Conservation (phyloP, 257 asterid species). For the Coffea canephora region DNA sequence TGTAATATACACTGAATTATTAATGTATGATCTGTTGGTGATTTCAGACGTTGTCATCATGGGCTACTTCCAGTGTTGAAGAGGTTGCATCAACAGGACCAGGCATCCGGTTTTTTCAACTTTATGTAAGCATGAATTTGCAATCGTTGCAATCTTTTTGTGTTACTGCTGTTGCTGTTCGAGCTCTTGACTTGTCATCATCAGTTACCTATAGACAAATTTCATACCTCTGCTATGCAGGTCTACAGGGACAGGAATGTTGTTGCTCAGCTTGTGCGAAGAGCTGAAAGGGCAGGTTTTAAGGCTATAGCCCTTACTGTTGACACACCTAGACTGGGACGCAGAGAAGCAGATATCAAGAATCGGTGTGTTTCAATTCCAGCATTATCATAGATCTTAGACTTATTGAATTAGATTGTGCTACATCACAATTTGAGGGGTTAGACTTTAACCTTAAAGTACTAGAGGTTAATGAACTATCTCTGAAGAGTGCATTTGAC, state of each 20-base stretch:
- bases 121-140: conserved; percentile 34
- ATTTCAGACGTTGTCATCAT: conserved; percentile 70
- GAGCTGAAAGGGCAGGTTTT: conserved; percentile 93
- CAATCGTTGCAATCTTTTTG: neutral
- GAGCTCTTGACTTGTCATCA: neutral
- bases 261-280: conserved; percentile 84
- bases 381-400: neutral
- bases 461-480: neutral
- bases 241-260: conserved; percentile 88
- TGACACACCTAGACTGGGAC: conserved; percentile 88
- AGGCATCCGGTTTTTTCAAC: conserved; percentile 54
- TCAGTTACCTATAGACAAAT: neutral
- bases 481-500: conserved; percentile 1
- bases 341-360: conserved; percentile 89
- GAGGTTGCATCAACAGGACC: conserved; percentile 89
- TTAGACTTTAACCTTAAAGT: neutral
- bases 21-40: conserved; percentile 16
- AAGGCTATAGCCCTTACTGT: conserved; percentile 96
- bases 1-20: neutral
- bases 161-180: neutral
- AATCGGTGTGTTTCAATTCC: conserved; percentile 46
- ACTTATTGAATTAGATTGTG: neutral
- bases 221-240: conserved; percentile 31
- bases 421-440: neutral
- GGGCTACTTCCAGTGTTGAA: conserved; percentile 69